phyloP scores from a whole-genome alignment of 1,139 yeast genomes.

The Blastobotrys indianensis region DNA sequence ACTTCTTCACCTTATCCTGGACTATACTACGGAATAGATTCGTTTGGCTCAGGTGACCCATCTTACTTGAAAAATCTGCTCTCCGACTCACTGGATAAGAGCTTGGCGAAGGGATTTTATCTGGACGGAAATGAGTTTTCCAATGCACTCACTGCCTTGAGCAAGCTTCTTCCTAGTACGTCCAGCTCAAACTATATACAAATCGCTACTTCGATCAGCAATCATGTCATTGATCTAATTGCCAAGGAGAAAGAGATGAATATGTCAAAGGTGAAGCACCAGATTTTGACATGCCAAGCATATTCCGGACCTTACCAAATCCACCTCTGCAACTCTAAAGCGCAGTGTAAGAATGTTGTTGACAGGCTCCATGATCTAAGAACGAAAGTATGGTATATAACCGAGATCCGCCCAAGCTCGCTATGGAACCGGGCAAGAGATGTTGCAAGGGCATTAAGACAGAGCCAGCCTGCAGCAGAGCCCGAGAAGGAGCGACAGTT shows the following conservation, averaged over 20 bases:
- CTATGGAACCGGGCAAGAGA: constrained; percentile 30
- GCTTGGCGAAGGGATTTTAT: constrained; percentile 22
- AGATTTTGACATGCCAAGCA: constrained; percentile 19
- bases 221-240: constrained; percentile 19
- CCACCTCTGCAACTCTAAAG: constrained; percentile 18
- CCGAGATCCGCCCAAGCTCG: constrained; percentile 29
- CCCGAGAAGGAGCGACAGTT: constrained; percentile 2
- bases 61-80: constrained; percentile 19
- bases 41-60: constrained; percentile 1
- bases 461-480: constrained; percentile 10
- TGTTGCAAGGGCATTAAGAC: constrained; percentile 24
- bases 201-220: constrained; percentile 21
- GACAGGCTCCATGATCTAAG: constrained; percentile 20
- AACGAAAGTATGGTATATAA: constrained; percentile 32
- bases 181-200: constrained; percentile 17
- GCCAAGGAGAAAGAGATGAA: constrained; percentile 18
- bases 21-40: constrained; percentile 6
- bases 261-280: constrained; percentile 15
- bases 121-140: constrained; percentile 25
- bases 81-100: constrained; percentile 20
- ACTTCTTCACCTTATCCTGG: constrained; percentile 8
- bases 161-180: constrained; percentile 17
- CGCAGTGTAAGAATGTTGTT: constrained; percentile 17
- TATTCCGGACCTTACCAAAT: constrained; percentile 22
- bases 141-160: constrained; percentile 22